Evolutionary conservation across 1,284 basidiomycete genomes (phyloP).

Genomic region (Pholiota adiposa): DNA sequence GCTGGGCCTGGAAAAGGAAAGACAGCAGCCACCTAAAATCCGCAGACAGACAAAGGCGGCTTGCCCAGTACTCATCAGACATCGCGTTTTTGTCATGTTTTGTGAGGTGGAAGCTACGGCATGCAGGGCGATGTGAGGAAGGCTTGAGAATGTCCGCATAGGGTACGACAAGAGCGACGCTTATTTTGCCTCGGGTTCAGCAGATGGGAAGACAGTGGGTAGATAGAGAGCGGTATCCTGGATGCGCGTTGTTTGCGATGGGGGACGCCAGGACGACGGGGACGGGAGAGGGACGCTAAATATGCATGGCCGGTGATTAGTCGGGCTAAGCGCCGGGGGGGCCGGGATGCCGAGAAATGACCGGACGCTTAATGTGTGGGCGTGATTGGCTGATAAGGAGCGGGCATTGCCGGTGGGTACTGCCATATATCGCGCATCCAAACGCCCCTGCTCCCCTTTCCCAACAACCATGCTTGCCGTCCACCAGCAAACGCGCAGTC

Average conservation of each 20-base stretch:
- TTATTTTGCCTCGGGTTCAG: background rate
- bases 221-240: background rate
- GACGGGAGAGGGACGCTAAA: background rate
- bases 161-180: background rate
- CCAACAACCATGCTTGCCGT: constrained; percentile 22
- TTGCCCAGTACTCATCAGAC: background rate
- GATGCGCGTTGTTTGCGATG: background rate
- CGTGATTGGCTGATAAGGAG: constrained; percentile 27
- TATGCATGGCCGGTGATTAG: background rate
- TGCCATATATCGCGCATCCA: constrained; percentile 3
- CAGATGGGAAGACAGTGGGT: background rate
- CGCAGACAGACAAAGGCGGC: background rate
- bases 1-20: background rate
- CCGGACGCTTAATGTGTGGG: background rate
- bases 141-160: background rate
- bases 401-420: constrained; percentile 15
- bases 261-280: background rate
- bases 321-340: background rate
- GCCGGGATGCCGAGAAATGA: constrained; percentile 12
- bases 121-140: background rate
- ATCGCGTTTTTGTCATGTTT: background rate
- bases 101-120: background rate
- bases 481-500: constrained; percentile 17
- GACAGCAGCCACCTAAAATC: background rate
- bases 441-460: constrained; percentile 15